A percentile compares a stretch with the other conserved stretches of the same genome.
Evolutionary conservation across 306 rosid genomes (phyloP).

Genomic region (Rosa persica): DNA sequence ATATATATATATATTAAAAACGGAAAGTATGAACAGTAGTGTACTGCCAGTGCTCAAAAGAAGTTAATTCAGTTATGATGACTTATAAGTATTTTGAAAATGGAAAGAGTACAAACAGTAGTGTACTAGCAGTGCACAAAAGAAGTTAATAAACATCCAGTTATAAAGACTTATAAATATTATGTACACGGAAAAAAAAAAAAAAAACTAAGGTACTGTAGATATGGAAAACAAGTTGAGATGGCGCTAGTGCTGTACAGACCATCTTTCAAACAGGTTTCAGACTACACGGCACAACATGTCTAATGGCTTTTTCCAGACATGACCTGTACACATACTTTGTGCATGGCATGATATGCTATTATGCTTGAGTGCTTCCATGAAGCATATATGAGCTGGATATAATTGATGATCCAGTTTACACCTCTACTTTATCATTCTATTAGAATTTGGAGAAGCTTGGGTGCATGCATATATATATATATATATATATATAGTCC

Average conservation of each 20-base stretch:
- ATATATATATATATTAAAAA: neutral
- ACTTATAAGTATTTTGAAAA: neutral
- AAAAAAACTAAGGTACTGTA: neutral
- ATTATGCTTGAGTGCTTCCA: neutral
- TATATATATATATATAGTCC: too few relatives aligned
- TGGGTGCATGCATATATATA: too few relatives aligned
- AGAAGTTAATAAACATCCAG: too few relatives aligned
- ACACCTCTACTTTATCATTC: too few relatives aligned
- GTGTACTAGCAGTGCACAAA: too few relatives aligned
- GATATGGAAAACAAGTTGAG: neutral
- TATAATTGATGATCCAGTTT: too few relatives aligned
- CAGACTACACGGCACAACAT: neutral
- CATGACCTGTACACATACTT: neutral
- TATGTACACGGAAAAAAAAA: neutral
- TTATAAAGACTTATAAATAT: too few relatives aligned
- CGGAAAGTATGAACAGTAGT: neutral
- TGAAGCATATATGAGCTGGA: neutral
- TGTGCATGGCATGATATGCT: neutral
- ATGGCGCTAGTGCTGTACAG: neutral
- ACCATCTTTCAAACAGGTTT: neutral
- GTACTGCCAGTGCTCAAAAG: neutral
- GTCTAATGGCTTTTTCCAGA: neutral
- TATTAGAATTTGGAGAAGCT: too few relatives aligned
- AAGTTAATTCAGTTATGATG: neutral
- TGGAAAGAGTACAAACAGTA: too few relatives aligned